These are phyloP conservation scores for Rhynchosporium secalis DNA, from an alignment of 2,329 filamentous ascomycete genomes.

Conservation along the genomic window DNA sequence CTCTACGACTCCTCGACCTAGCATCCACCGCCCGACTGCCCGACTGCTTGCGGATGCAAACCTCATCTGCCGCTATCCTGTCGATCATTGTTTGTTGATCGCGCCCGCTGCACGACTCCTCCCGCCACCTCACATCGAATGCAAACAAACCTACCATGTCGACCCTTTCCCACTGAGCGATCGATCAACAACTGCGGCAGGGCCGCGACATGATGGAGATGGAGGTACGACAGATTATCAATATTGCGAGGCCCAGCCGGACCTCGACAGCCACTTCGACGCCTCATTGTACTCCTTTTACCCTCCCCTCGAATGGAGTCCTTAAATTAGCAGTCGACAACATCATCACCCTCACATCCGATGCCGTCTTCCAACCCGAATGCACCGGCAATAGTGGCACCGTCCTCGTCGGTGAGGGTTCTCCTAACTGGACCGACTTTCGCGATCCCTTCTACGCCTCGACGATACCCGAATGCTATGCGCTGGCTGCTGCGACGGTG, in stretches of 20 bases:
- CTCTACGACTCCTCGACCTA: background rate
- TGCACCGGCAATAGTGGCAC: conserved; percentile 46
- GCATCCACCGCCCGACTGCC: too few relatives aligned
- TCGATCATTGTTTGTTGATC: background rate
- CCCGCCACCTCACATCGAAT: conserved; percentile 8
- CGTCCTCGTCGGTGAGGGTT: conserved; percentile 30
- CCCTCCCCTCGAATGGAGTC: conserved; percentile 59
- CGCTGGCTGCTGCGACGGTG: conserved; percentile 83
- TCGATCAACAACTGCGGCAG: conserved; percentile 32
- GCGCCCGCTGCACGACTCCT: conserved; percentile 10
- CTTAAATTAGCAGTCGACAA: conserved; percentile 43
- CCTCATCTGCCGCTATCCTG: background rate
- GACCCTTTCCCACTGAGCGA: conserved; percentile 23
- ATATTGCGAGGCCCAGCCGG: conserved; percentile 33
- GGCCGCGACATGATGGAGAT: conserved; percentile 34
- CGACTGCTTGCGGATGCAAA: background rate
- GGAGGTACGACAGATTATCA: conserved; percentile 37
- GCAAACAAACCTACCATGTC: conserved; percentile 24
- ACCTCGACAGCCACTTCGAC: conserved; percentile 41
- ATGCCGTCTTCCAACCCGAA: conserved; percentile 50
- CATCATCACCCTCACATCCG: conserved; percentile 46
- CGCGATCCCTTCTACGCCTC: conserved; percentile 91
- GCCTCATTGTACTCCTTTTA: conserved; percentile 61
- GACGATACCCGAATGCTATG: conserved; percentile 89
- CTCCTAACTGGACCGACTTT: conserved; percentile 50